Evolutionary conservation across 805 yeast species (phyloP).

Genomic region (Saccharomycopsis sp.): DNA sequence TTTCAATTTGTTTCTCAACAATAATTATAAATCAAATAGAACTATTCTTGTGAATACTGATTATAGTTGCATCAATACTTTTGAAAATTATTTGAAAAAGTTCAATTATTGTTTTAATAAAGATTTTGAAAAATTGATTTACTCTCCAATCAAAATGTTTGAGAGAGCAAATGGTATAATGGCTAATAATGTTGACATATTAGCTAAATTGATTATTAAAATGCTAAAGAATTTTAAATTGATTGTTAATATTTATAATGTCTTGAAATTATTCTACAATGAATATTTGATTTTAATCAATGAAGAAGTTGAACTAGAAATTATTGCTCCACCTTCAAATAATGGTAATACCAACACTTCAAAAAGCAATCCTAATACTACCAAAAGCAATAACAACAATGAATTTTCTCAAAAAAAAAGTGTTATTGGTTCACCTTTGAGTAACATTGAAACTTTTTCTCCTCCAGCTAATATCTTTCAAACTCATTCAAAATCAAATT

Average conservation of each 20-base stretch:
- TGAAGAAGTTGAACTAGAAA: constrained; percentile 17
- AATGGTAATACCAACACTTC: background rate
- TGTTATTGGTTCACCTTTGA: constrained; percentile 8
- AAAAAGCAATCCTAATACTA: background rate
- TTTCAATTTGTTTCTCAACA: constrained; percentile 11
- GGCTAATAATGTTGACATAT: constrained; percentile 7
- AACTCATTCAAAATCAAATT: constrained; percentile 11
- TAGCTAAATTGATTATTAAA: constrained; percentile 8
- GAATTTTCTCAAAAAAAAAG: background rate
- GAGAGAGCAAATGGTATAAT: background rate
- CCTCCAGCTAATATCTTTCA: constrained; percentile 9
- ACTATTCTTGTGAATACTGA: constrained; percentile 16
- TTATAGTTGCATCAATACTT: constrained; percentile 12
- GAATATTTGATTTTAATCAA: constrained; percentile 17
- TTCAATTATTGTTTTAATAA: constrained; percentile 15
- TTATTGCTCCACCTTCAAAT: constrained; percentile 6
- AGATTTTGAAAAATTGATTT: constrained; percentile 13
- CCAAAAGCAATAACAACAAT: background rate
- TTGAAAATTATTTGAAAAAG: constrained; percentile 15
- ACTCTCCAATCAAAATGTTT: constrained; percentile 12
- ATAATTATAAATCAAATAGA: background rate
- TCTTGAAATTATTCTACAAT: constrained; percentile 16
- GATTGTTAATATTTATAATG: constrained; percentile 16
- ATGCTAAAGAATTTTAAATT: constrained; percentile 15
- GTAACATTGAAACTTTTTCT: constrained; percentile 13